A percentile compares a stretch with the other conserved stretches of the same genome.
Conservation (phyloP, 129 eudicot genomes). For the Arctium lappa region DNA sequence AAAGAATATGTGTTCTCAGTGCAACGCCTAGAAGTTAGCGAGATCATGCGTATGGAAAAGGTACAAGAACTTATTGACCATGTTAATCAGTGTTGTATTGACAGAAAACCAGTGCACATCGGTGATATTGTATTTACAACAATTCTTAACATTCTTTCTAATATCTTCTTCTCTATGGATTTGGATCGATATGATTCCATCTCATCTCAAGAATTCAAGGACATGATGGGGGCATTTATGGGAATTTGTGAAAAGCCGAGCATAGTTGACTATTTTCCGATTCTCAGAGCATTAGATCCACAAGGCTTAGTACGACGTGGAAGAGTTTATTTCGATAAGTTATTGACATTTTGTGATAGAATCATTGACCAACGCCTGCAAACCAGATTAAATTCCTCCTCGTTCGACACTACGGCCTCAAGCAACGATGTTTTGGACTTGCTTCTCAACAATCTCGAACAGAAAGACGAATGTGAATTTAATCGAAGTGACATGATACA, state of each 20-base stretch:
- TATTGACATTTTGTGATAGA: not conserved
- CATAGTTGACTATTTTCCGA: constrained; percentile 42
- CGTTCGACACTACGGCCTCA: not conserved
- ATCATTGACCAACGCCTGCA: not conserved
- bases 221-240: constrained; percentile 20
- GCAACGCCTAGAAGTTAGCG: constrained; percentile 24
- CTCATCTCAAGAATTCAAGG: constrained; percentile 41
- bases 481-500: constrained; percentile 7
- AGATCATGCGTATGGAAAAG: constrained; percentile 24
- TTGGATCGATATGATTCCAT: constrained; percentile 19
- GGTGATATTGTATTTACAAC: constrained; percentile 44
- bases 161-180: constrained; percentile 46
- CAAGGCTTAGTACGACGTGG: constrained; percentile 16
- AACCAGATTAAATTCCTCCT: not conserved
- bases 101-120: constrained; percentile 23
- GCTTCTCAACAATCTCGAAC: not conserved
- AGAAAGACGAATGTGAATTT: not conserved
- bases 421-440: constrained; percentile 1
- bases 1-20: constrained; percentile 25
- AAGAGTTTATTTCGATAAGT: not conserved
- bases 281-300: constrained; percentile 32
- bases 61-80: constrained; percentile 18
- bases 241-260: constrained; percentile 28
- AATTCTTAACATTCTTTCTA: constrained; percentile 41
- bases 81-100: constrained; percentile 16